These are phyloP conservation scores for Penicillium cinerascens DNA, from an alignment of 495 filamentous ascomycete genomes.

Conservation along the genomic window DNA sequence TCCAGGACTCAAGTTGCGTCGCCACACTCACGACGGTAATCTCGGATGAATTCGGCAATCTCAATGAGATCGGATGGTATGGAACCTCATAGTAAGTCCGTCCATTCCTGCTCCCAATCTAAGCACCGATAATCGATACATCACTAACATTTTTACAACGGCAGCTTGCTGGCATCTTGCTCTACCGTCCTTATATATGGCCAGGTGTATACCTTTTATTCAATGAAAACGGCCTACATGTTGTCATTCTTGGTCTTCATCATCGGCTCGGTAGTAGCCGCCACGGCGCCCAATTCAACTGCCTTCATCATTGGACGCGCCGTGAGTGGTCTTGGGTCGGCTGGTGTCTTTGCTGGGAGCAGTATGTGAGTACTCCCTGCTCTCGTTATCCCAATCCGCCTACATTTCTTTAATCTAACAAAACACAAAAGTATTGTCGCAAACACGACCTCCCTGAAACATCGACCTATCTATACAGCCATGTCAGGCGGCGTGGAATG, in stretches of 20 bases:
- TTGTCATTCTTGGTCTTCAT: slow-evolving; percentile 8
- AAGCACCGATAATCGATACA: background rate
- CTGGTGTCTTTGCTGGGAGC: slow-evolving; percentile 9
- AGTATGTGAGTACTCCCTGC: slow-evolving; percentile 6
- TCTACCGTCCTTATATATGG: slow-evolving; percentile 6
- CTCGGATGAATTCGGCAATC: slow-evolving; percentile 10
- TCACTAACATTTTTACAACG: background rate
- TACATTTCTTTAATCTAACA: too few relatives aligned
- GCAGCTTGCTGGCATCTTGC: slow-evolving; percentile 7
- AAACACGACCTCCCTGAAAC: too few relatives aligned
- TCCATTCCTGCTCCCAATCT: background rate
- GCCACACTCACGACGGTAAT: slow-evolving; percentile 5
- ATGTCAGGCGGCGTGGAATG: too few relatives aligned
- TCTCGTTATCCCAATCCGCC: too few relatives aligned
- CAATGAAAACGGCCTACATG: slow-evolving; percentile 10
- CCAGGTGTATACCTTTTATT: slow-evolving; percentile 9
- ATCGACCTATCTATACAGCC: too few relatives aligned
- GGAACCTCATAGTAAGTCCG: slow-evolving; percentile 10
- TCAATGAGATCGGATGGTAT: slow-evolving; percentile 13
- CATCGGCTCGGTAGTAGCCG: slow-evolving; percentile 7
- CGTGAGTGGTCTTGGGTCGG: slow-evolving; percentile 13
- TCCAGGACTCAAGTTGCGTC: slow-evolving; percentile 5
- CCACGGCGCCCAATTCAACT: slow-evolving; percentile 4
- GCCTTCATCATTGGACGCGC: slow-evolving; percentile 13
- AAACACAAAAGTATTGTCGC: too few relatives aligned